Percentiles rank a stretch among this genome's conserved stretches.
phyloP scores from a whole-genome alignment of 2,329 filamentous ascomycete species.

The Colletotrichum falcatum region DNA sequence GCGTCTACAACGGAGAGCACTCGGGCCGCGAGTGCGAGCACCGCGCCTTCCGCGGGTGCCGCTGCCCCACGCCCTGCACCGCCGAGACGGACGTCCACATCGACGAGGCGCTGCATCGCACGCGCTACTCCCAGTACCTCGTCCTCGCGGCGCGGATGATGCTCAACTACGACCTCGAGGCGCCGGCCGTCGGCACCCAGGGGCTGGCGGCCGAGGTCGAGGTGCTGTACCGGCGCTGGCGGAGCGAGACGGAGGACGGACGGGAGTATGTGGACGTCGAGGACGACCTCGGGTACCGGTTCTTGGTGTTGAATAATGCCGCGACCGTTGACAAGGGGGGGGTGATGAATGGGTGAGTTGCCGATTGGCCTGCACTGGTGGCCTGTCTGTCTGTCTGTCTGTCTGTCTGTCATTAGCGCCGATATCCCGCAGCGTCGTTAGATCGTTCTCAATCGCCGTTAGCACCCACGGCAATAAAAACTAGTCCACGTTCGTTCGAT shows the following conservation, averaged over 20 bases:
- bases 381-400: too few relatives aligned
- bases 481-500: conserved; percentile 1
- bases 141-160: conserved; percentile 44
- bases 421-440: background rate
- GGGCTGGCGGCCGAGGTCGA: conserved; percentile 43
- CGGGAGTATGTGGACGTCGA: conserved; percentile 49
- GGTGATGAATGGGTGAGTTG: background rate
- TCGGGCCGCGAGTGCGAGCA: conserved; percentile 39
- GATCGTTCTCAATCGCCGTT: too few relatives aligned
- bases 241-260: conserved; percentile 47
- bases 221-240: conserved; percentile 48
- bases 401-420: background rate
- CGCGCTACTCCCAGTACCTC: conserved; percentile 47
- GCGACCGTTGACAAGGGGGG: background rate
- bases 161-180: conserved; percentile 44
- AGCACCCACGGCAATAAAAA: background rate
- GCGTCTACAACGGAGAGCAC: conserved; percentile 24
- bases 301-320: conserved; percentile 27
- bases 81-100: conserved; percentile 47
- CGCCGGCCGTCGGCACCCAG: conserved; percentile 1
- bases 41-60: conserved; percentile 34
- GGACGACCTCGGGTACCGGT: conserved; percentile 33
- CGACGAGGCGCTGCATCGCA: conserved; percentile 45
- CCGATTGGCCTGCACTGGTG: background rate
- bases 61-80: conserved; percentile 31